phyloP scores from a whole-genome alignment of 441 rosid species.

The Populus trichocarpa region DNA sequence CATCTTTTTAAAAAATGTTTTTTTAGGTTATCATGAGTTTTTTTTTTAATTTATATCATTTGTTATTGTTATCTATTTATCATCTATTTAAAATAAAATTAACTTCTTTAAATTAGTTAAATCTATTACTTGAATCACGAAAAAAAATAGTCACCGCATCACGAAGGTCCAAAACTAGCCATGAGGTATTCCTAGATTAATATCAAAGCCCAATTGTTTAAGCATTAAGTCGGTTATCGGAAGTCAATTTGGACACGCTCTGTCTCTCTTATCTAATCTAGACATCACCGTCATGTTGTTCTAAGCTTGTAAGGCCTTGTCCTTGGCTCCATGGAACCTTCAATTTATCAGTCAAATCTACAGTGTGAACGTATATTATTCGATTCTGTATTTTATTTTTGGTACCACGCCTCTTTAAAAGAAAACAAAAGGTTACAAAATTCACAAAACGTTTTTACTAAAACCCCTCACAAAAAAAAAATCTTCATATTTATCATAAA shows the following conservation, averaged over 20 bases:
- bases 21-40: too few species aligned
- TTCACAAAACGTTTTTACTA: neutral
- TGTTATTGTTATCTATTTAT: too few species aligned
- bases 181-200: too few species aligned
- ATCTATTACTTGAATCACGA: too few species aligned
- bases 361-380: neutral
- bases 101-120: too few species aligned
- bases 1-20: too few species aligned
- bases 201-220: neutral
- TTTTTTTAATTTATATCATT: too few species aligned
- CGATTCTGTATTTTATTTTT: neutral
- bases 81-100: too few species aligned
- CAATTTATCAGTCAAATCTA: neutral
- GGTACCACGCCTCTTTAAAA: neutral
- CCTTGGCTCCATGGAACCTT: neutral
- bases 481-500: neutral
- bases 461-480: neutral
- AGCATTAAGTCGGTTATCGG: conserved; percentile 8
- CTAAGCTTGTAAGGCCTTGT: neutral
- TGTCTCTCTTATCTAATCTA: neutral
- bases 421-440: neutral
- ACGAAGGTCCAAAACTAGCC: too few species aligned
- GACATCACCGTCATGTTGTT: conserved; percentile 20
- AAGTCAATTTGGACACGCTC: conserved; percentile 33
- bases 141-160: too few species aligned